Evolutionary conservation across 2,329 filamentous ascomycete genomes (phyloP).

Genomic region (Trichoderma harzianum): DNA sequence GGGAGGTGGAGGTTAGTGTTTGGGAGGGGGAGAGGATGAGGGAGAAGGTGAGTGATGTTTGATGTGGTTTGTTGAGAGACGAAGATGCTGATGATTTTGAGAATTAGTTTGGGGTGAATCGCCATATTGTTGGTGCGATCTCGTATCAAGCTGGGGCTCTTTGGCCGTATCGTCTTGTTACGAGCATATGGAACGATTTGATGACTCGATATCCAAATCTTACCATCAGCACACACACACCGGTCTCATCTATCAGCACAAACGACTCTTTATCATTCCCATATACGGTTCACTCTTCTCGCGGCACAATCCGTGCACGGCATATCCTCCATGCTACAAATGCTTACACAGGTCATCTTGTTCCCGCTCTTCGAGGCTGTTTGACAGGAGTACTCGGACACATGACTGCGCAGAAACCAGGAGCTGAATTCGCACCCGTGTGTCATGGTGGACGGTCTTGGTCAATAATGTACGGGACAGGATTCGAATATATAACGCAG

Average conservation of each 20-base stretch:
- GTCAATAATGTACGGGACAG: slow-evolving; percentile 45
- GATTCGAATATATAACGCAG: slow-evolving; percentile 54
- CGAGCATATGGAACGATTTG: slow-evolving; percentile 43
- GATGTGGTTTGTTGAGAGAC: neutral
- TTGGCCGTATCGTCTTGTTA: slow-evolving; percentile 50
- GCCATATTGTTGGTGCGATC: slow-evolving; percentile 39
- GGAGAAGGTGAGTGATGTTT: slow-evolving; percentile 25
- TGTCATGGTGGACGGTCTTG: slow-evolving; percentile 42
- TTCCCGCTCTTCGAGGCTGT: slow-evolving; percentile 46
- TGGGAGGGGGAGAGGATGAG: slow-evolving; percentile 35
- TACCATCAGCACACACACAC: slow-evolving; percentile 39
- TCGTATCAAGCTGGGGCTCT: slow-evolving; percentile 47
- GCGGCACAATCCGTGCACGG: slow-evolving; percentile 42
- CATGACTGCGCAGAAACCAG: slow-evolving; percentile 50
- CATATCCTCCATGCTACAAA: slow-evolving; percentile 60
- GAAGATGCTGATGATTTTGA: neutral
- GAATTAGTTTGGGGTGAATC: slow-evolving; percentile 34
- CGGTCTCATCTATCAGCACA: slow-evolving; percentile 30
- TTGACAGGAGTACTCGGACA: slow-evolving; percentile 45
- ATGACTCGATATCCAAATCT: slow-evolving; percentile 34
- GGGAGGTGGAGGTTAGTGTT: slow-evolving; percentile 36
- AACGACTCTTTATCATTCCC: slow-evolving; percentile 22
- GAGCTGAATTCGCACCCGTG: slow-evolving; percentile 29
- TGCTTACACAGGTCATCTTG: slow-evolving; percentile 47
- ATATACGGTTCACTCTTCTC: slow-evolving; percentile 43